phyloP scores from a whole-genome alignment of 2,329 filamentous ascomycete species.

The Aspergillus glaucus region DNA sequence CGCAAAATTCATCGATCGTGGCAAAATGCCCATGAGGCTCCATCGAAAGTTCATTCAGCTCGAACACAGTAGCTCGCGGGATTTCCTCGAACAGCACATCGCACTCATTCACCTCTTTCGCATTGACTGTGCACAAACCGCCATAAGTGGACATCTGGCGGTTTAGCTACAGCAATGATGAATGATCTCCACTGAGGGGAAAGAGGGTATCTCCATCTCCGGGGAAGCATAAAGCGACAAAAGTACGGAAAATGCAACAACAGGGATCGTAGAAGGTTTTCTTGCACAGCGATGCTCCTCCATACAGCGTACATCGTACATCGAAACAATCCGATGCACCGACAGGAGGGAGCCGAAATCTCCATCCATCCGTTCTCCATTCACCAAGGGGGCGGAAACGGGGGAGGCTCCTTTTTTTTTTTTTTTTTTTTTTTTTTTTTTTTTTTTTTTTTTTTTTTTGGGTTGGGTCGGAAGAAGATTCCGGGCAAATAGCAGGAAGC shows the following conservation, averaged over 20 bases:
- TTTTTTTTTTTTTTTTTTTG: too few relatives aligned
- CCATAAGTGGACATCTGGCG: neutral
- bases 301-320: neutral
- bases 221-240: neutral
- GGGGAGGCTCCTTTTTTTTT: neutral
- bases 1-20: neutral
- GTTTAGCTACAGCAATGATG: neutral
- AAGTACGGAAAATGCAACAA: neutral
- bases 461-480: neutral
- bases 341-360: neutral
- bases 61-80: neutral
- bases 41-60: neutral
- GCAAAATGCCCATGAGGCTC: neutral
- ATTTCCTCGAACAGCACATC: neutral
- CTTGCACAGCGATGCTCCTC: neutral
- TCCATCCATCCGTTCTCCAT: neutral
- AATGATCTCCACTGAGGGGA: neutral
- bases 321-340: neutral
- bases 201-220: too few relatives aligned
- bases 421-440: too few relatives aligned
- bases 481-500: conserved; percentile 20
- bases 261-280: neutral
- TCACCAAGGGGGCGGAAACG: neutral
- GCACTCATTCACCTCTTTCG: neutral
- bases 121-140: neutral